Conservation (phyloP, 805 yeast genomes). For the Metschnikowia henanensis region DNA sequence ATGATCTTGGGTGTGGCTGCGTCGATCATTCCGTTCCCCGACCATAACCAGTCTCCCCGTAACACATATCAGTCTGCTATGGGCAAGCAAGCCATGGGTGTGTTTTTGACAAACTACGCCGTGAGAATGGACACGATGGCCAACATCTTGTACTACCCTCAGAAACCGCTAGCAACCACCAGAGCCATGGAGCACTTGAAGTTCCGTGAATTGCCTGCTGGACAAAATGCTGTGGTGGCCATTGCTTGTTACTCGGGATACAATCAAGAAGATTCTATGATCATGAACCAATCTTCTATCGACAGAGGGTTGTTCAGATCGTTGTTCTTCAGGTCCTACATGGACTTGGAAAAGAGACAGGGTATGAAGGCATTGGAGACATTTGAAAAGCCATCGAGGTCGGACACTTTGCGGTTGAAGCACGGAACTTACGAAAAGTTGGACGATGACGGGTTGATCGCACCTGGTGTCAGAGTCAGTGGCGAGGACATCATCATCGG, state of each 20-base stretch:
- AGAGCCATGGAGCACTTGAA: slow-evolving; percentile 97
- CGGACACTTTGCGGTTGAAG: slow-evolving; percentile 91
- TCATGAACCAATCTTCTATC: slow-evolving; percentile 97
- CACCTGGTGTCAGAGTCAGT: slow-evolving; percentile 98
- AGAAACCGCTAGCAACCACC: slow-evolving; percentile 96
- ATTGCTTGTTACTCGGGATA: slow-evolving; percentile 98
- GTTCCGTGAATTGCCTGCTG: slow-evolving; percentile 98
- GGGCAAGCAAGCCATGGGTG: slow-evolving; percentile 99
- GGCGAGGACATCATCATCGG: slow-evolving; percentile 99
- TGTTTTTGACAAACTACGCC: slow-evolving; percentile 88
- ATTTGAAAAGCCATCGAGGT: slow-evolving; percentile 94
- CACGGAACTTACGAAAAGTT: slow-evolving; percentile 98
- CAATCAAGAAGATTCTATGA: slow-evolving; percentile 99
- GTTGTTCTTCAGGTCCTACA: slow-evolving; percentile 92
- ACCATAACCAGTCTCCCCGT: slow-evolving; percentile 99
- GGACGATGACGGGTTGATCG: slow-evolving; percentile 97
- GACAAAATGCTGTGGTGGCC: slow-evolving; percentile 98
- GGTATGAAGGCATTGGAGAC: slow-evolving; percentile 99
- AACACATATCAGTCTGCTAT: slow-evolving; percentile 99
- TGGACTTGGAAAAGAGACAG: slow-evolving; percentile 98
- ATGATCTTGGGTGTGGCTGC: slow-evolving; percentile 99
- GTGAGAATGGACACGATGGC: slow-evolving; percentile 99
- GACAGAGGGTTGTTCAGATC: slow-evolving; percentile 97
- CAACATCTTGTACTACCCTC: slow-evolving; percentile 94
- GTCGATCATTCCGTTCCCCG: slow-evolving; percentile 98